These are phyloP conservation scores for Tephrocybe sp. DNA, from an alignment of 768 basidiomycete species.

Conservation along the genomic window DNA sequence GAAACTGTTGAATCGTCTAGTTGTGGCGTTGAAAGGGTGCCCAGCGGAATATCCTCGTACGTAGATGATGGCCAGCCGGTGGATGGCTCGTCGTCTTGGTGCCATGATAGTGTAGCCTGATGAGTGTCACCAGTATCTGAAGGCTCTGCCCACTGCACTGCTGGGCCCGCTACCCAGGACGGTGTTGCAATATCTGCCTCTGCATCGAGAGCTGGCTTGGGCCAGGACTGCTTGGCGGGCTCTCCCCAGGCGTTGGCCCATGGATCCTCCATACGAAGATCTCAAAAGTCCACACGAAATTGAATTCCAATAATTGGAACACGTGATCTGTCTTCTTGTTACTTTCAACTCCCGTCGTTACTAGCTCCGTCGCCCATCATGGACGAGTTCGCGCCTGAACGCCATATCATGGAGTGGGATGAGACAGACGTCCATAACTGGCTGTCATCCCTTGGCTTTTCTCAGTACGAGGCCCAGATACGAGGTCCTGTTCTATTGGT, in stretches of 20 bases:
- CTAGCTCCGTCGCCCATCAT: conserved; percentile 22
- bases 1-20: conserved; percentile 11
- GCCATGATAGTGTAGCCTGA: conserved; percentile 46
- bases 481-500: conserved; percentile 44
- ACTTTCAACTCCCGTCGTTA: conserved; percentile 1
- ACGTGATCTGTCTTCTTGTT: conserved; percentile 10
- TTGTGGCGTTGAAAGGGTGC: conserved; percentile 15
- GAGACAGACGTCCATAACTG: conserved; percentile 80
- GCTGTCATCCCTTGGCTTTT: conserved; percentile 74
- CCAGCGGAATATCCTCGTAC: conserved; percentile 41
- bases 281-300: not conserved
- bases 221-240: conserved; percentile 26
- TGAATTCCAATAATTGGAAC: conserved; percentile 3
- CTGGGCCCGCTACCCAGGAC: conserved; percentile 53
- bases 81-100: conserved; percentile 18
- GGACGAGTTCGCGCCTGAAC: conserved; percentile 34
- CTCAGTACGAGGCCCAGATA: conserved; percentile 83
- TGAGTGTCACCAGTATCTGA: no score
- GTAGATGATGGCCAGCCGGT: conserved; percentile 39
- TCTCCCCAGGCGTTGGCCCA: conserved; percentile 75
- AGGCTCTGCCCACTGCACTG: conserved; percentile 48
- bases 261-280: conserved; percentile 63
- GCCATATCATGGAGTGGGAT: conserved; percentile 64
- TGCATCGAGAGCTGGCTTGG: conserved; percentile 23
- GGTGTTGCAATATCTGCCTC: conserved; percentile 59